These are phyloP conservation scores for Metschnikowia hibisci DNA, from an alignment of 805 yeast species.

Conservation along the genomic window DNA sequence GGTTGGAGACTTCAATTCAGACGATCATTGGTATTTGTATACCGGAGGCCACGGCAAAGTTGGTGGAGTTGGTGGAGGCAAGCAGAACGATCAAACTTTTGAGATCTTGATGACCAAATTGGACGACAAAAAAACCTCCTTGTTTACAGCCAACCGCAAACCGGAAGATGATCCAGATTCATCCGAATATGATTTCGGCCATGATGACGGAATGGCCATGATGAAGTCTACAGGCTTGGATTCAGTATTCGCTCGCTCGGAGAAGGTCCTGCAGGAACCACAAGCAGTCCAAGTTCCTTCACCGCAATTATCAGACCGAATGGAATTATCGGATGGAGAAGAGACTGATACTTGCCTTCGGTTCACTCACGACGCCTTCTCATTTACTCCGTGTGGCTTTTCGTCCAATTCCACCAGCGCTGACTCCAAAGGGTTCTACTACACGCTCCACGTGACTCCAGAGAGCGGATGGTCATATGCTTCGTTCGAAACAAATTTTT, in stretches of 20 bases:
- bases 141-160: constrained; percentile 54
- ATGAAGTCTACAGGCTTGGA: constrained; percentile 62
- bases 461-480: constrained; percentile 95
- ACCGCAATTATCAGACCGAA: constrained; percentile 29
- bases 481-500: constrained; percentile 86
- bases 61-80: constrained; percentile 4
- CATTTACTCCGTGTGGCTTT: constrained; percentile 92
- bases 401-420: constrained; percentile 79
- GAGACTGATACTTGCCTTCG: constrained; percentile 12
- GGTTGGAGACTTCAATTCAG: constrained; percentile 70
- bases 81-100: constrained; percentile 62
- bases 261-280: background rate
- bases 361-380: constrained; percentile 77
- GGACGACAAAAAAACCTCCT: constrained; percentile 49
- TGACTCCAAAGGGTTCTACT: constrained; percentile 46
- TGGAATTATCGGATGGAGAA: constrained; percentile 23
- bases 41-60: constrained; percentile 46
- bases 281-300: constrained; percentile 28
- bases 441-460: constrained; percentile 91
- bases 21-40: constrained; percentile 90
- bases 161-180: constrained; percentile 38
- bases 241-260: constrained; percentile 39
- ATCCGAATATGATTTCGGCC: constrained; percentile 71
- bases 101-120: constrained; percentile 91
- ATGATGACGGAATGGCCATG: constrained; percentile 66